Percentiles rank a stretch among this genome's conserved stretches.
These are phyloP conservation scores for Scutellaria galericulata DNA, from an alignment of 257 asterid genomes.

Conservation along the genomic window DNA sequence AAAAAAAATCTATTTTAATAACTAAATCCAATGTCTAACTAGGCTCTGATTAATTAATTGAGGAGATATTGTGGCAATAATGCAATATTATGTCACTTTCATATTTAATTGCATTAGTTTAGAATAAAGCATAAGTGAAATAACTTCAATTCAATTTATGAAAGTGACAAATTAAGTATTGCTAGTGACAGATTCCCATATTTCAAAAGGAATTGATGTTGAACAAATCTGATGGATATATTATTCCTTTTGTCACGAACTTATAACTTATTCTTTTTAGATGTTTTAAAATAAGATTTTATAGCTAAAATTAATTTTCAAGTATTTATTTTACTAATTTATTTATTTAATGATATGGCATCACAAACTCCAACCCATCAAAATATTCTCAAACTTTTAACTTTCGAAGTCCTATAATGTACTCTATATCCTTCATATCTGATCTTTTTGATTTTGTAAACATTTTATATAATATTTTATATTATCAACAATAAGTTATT, in stretches of 20 bases:
- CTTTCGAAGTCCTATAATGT: too few species aligned
- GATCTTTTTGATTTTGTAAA: too few species aligned
- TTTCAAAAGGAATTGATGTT: constrained; percentile 31
- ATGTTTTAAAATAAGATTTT: neutral
- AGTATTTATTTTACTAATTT: neutral
- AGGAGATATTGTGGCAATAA: constrained; percentile 2
- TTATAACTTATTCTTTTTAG: neutral
- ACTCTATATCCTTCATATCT: too few species aligned
- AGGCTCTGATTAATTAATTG: constrained; percentile 11
- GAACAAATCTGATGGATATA: constrained; percentile 7
- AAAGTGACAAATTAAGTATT: constrained; percentile 31
- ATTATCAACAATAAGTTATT: too few species aligned
- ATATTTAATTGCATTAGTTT: constrained; percentile 1
- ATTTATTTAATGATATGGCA: too few species aligned
- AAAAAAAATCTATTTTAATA: too few species aligned
- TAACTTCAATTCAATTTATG: constrained; percentile 1
- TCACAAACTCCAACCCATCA: too few species aligned
- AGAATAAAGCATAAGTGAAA: constrained; percentile 12
- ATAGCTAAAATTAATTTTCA: neutral
- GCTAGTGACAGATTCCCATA: constrained; percentile 26
- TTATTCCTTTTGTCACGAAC: neutral
- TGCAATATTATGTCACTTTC: constrained; percentile 24
- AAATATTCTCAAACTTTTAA: too few species aligned
- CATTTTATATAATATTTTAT: too few species aligned
- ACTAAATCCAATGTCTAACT: neutral